Base-by-base conservation (phyloP, 208 protist genomes). In the Leishmania major region DNA sequence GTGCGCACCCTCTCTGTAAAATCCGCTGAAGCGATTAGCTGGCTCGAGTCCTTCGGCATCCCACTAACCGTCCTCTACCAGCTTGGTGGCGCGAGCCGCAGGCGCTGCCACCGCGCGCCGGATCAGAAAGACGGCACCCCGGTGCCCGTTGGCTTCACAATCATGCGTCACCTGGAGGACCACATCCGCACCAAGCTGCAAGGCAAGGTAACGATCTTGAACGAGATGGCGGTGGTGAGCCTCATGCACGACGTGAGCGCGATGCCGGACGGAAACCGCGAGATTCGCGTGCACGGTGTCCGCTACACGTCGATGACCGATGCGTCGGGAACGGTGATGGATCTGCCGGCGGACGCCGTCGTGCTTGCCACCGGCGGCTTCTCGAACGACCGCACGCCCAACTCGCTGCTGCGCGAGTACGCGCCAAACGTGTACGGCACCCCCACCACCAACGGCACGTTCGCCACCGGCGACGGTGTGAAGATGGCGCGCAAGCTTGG, bases 361-460 rank as follows among this genome's bases (percentile, higher is more conserved):
- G 88, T 99, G 71, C 89, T 99, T 70, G 88, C 96, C 47, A 98
- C 96, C 15, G 97, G 97, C 72, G 97, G 97, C 55, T 99, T 94
- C 82, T 92, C 86, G 64, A 91, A 94, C 81, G 91, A 96, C 79
- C 79, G 87, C 53, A 84, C 76, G 8, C 37, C 59, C 47, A 79
- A 79, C 60, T 96, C 94, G 13, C 84, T 98, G n/a, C 82, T 99
- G 51, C 71, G 81, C 43, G 86, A 98, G 84, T 96, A 93, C 82
- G 88, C 91, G 17, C 95, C 96, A 25, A 85, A 94, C 25, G 69
- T 97, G 31, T 89, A 83, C 51, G 80, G 89, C 49, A 88, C 93
- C 7, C 94, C 97, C 2, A 98, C 96, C 45, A 99, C 97, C 25
- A 99, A 99, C 88, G 97, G 97, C 62, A 75, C 87, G 37, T 97